These are phyloP conservation scores for Soucietia sequanensis DNA, from an alignment of 805 yeast genomes.

Conservation along the genomic window DNA sequence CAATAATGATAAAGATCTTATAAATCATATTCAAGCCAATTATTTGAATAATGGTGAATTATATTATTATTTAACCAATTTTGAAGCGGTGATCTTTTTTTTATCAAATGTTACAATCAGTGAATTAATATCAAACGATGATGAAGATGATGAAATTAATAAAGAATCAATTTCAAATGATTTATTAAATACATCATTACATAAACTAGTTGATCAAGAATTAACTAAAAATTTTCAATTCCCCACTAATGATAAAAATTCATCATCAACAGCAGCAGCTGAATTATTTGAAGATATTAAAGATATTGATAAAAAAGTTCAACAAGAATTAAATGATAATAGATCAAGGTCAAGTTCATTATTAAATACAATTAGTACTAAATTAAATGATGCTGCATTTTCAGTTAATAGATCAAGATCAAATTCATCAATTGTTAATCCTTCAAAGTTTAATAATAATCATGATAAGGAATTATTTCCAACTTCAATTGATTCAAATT, in stretches of 20 bases:
- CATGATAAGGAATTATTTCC: slow-evolving; percentile 26
- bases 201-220: slow-evolving; percentile 30
- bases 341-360: slow-evolving; percentile 41
- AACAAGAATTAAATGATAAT: slow-evolving; percentile 6
- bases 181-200: slow-evolving; percentile 22
- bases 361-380: slow-evolving; percentile 32
- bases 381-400: slow-evolving; percentile 28
- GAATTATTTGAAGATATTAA: slow-evolving; percentile 16
- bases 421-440: slow-evolving; percentile 24
- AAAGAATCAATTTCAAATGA: too few relatives aligned
- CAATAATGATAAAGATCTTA: slow-evolving; percentile 27
- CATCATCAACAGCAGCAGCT: slow-evolving; percentile 12
- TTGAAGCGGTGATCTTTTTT: slow-evolving; percentile 40
- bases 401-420: slow-evolving; percentile 30
- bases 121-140: slow-evolving; percentile 19
- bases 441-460: slow-evolving; percentile 16
- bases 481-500: slow-evolving; percentile 8
- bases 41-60: slow-evolving; percentile 39
- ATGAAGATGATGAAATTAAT: too few relatives aligned
- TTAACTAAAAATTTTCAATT: slow-evolving; percentile 24
- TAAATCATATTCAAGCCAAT: slow-evolving; percentile 22
- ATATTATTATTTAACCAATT: slow-evolving; percentile 39
- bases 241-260: slow-evolving; percentile 12
- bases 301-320: slow-evolving; percentile 5
- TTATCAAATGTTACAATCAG: slow-evolving; percentile 33